phyloP scores from a whole-genome alignment of 2,329 filamentous ascomycete genomes.

The Elsinoe australis region DNA sequence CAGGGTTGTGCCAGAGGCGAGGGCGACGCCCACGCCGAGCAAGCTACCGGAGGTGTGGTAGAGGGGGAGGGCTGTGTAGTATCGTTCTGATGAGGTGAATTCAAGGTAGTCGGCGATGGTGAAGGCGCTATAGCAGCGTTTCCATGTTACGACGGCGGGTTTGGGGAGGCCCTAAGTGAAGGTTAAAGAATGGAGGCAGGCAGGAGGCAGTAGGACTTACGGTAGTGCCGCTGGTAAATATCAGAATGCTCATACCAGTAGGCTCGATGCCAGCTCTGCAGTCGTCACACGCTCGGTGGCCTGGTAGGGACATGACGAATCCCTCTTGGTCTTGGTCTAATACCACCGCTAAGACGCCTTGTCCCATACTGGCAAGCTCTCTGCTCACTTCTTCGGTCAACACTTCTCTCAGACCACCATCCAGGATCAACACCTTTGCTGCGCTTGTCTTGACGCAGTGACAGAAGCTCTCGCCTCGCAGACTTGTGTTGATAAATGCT shows the following conservation, averaged over 20 bases:
- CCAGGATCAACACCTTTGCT: constrained; percentile 61
- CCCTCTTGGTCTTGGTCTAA: constrained; percentile 54
- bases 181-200: not conserved
- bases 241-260: constrained; percentile 59
- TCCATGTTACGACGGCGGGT: constrained; percentile 32
- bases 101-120: constrained; percentile 41
- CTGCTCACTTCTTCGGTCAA: constrained; percentile 47
- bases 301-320: constrained; percentile 32
- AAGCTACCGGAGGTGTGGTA: constrained; percentile 76
- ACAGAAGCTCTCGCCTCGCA: constrained; percentile 60
- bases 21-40: constrained; percentile 60
- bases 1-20: constrained; percentile 57
- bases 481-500: constrained; percentile 83
- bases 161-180: constrained; percentile 59
- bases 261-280: constrained; percentile 25
- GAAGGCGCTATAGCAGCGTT: constrained; percentile 24
- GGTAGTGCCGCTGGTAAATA: constrained; percentile 81
- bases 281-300: constrained; percentile 29
- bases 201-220: not conserved
- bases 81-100: constrained; percentile 65
- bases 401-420: constrained; percentile 50
- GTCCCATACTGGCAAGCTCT: constrained; percentile 37
- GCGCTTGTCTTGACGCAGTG: constrained; percentile 67
- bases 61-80: constrained; percentile 79
- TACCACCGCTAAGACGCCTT: constrained; percentile 51